Evolutionary conservation across 257 asterid genomes (phyloP), one percentile per base, ranked within the genome.

Genomic region (Solanum paucissectum): DNA sequence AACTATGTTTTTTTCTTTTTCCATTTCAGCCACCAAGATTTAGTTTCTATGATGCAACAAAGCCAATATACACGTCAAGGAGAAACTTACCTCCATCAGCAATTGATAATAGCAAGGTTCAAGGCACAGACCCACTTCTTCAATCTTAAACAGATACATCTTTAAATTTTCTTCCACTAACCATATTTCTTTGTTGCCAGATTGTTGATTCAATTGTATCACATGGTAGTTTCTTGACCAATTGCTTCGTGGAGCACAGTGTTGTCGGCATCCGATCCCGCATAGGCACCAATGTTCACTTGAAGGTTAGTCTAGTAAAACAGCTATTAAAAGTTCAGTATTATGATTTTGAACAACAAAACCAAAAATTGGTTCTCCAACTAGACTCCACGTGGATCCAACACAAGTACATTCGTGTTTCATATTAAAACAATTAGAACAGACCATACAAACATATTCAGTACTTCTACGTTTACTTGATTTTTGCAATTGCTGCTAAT

Each of bases 1-100:
- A 68, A 73, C 85, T 60, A 62, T 64, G 32, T 36, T 77, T 14
- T 42, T 71, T 87, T 38, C 34, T 29, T 88, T 87, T 86, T 79
- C 58, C 60, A 86, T 90, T 88, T 90, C 91, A 95, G 99, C 99
- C 99, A 85, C 96, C 99, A 88, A 92, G 94, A 86, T 97, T 95
- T 91, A 97, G 99, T 91, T 97, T 97, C 92, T 97, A 95, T 37
- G 98, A 97, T 90, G 99, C 98, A 46, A 34, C 93, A 89, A 95
- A 95, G 92, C 98, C 99, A 76, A 97, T 95, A 89, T 97, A 94
- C 91, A 97, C 99, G 87, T 95, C 98, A 83, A 90, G 98, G 90
- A 95, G 99, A 92, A 95, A 97, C 92, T 93, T 97, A 90, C 98
- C 99, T 75, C 99, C 99, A 85, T 97, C 98, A 79, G 92, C 93